Evolutionary conservation across 2,329 filamentous ascomycete genomes (phyloP).

Genomic region (Sporothrix humicola): DNA sequence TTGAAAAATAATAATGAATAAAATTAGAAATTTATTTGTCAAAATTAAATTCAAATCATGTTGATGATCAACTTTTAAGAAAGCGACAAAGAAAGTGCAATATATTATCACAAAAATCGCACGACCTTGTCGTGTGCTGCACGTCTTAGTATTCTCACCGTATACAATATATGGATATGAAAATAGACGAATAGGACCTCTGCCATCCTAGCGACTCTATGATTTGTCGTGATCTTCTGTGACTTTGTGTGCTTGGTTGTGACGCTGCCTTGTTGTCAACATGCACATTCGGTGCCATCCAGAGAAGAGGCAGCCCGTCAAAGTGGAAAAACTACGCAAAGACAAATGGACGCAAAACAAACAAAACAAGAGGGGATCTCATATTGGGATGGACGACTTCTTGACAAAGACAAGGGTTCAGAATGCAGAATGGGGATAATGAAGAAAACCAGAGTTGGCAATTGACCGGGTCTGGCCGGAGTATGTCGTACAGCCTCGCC

Average conservation of each 20-base stretch:
- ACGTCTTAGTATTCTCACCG: neutral
- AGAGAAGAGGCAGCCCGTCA: neutral
- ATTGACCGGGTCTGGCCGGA: neutral
- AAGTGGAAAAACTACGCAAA: neutral
- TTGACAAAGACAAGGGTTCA: too few species aligned
- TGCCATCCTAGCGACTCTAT: neutral
- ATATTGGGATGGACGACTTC: too few species aligned
- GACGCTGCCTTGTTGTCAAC: slow-evolving; percentile 13
- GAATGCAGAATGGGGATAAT: too few species aligned
- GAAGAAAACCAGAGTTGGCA: neutral
- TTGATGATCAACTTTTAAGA: too few species aligned
- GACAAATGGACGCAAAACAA: neutral
- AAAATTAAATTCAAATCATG: too few species aligned
- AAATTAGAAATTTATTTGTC: too few species aligned
- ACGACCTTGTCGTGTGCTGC: neutral
- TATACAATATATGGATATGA: neutral
- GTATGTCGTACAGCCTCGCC: slow-evolving; percentile 2
- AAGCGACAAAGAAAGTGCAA: too few species aligned
- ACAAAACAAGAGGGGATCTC: neutral
- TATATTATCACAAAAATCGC: neutral
- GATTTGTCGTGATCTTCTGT: neutral
- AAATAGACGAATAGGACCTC: neutral
- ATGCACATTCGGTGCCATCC: neutral
- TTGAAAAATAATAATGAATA: too few species aligned
- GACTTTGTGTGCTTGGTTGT: too few species aligned